phyloP scores from a whole-genome alignment of 306 rosid genomes.

The Ceratonia siliqua region DNA sequence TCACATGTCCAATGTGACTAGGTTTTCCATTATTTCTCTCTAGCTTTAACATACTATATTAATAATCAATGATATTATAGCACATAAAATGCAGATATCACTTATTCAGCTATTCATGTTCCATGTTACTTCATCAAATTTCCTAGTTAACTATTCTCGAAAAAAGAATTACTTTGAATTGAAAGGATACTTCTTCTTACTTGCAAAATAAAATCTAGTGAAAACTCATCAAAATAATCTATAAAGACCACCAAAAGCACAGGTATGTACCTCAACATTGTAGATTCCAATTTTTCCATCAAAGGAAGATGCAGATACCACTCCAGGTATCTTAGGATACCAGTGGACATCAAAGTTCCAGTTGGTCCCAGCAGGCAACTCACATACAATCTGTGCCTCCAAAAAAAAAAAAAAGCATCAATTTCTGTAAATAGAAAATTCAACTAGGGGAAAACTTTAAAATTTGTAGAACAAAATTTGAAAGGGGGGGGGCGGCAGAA shows the following conservation, averaged over 20 bases:
- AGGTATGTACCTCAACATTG: constrained; percentile 78
- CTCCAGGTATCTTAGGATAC: constrained; percentile 93
- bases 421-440: constrained; percentile 10
- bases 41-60: constrained; percentile 17
- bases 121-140: constrained; percentile 15
- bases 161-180: not conserved
- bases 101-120: constrained; percentile 16
- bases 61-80: constrained; percentile 5
- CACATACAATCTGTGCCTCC: constrained; percentile 72
- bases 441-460: not conserved
- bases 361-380: constrained; percentile 92
- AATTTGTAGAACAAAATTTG: constrained; percentile 4
- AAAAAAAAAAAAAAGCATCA: constrained; percentile 22
- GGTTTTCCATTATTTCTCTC: too few relatives aligned
- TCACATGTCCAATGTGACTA: not conserved
- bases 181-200: not conserved
- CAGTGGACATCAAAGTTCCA: constrained; percentile 99
- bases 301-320: constrained; percentile 91
- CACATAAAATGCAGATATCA: not conserved
- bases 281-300: constrained; percentile 95
- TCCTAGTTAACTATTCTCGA: constrained; percentile 8
- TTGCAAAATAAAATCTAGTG: constrained; percentile 14
- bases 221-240: not conserved
- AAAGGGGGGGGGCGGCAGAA: constrained; percentile 9
- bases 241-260: constrained; percentile 13